Percentiles rank a stretch among this genome's conserved stretches.
Evolutionary conservation across 306 rosid species (phyloP).

Genomic region (Vigna hirtella): DNA sequence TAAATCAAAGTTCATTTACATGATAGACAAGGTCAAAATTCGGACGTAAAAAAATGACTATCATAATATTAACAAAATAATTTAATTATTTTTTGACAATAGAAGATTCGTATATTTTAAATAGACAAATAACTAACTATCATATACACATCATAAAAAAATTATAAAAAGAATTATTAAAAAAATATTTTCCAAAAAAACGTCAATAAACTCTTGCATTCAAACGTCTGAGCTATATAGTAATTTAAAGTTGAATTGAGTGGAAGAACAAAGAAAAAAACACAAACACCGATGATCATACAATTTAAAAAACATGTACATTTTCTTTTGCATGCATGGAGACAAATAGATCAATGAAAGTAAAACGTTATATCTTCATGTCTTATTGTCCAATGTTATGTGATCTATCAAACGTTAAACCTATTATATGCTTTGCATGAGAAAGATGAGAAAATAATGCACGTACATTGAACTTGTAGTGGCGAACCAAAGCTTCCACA

Average conservation of each 20-base stretch:
- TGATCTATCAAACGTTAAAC: background rate
- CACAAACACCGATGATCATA: background rate
- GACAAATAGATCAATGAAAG: background rate
- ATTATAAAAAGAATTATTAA: too few relatives aligned
- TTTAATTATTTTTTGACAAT: too few relatives aligned
- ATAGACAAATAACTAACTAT: too few relatives aligned
- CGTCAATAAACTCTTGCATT: too few relatives aligned
- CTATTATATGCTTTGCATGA: constrained; percentile 30
- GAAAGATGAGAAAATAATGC: constrained; percentile 32
- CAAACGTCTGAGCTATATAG: too few relatives aligned
- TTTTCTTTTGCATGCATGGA: background rate
- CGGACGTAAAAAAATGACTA: background rate
- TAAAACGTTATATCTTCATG: background rate
- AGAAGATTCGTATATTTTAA: too few relatives aligned
- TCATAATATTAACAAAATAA: too few relatives aligned
- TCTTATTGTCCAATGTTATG: background rate
- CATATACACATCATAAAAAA: too few relatives aligned
- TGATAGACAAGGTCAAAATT: background rate
- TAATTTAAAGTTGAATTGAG: background rate
- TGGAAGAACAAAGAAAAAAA: background rate
- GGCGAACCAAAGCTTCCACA: constrained; percentile 51
- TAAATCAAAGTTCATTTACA: background rate
- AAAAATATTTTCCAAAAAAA: too few relatives aligned
- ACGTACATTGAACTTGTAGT: constrained; percentile 57
- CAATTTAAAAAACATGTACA: background rate